Percentiles rank a stretch among this genome's conserved stretches.
Conservation (phyloP, 305 asterid species). For the Ajuga reptans region DNA sequence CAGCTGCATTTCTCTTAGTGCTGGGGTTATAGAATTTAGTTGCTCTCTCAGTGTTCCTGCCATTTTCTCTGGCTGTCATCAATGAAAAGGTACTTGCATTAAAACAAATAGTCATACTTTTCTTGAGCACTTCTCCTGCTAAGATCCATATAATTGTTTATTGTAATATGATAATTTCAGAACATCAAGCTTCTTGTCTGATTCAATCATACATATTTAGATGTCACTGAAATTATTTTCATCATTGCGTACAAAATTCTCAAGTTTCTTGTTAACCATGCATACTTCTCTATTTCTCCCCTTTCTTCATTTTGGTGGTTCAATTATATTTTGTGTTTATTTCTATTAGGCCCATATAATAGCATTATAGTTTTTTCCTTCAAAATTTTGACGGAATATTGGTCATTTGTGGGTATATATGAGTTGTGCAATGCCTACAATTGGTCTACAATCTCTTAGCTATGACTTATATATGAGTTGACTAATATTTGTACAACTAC, state of each 20-base stretch:
- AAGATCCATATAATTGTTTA: background rate
- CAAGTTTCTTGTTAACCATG: background rate
- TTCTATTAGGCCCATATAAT: background rate
- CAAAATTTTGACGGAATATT: background rate
- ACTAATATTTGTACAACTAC: background rate
- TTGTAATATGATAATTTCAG: background rate
- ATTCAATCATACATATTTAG: background rate
- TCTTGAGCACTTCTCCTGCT: slow-evolving; percentile 15
- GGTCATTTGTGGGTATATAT: background rate
- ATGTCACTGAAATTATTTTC: background rate
- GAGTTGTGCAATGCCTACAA: background rate
- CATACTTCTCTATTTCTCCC: background rate
- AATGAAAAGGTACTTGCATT: slow-evolving; percentile 23
- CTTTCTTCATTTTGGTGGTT: background rate
- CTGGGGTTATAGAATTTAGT: slow-evolving; percentile 72
- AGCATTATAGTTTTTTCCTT: background rate
- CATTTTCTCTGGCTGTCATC: slow-evolving; percentile 86
- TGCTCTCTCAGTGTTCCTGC: slow-evolving; percentile 79
- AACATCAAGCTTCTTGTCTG: background rate
- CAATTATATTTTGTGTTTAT: background rate
- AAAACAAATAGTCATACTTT: slow-evolving; percentile 6
- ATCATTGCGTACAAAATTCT: background rate
- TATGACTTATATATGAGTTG: too few relatives aligned
- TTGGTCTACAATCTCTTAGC: background rate
- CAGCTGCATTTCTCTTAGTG: slow-evolving; percentile 75